These are phyloP conservation scores for Alternaria gaisen DNA, from an alignment of 2,329 filamentous ascomycete species.

Conservation along the genomic window DNA sequence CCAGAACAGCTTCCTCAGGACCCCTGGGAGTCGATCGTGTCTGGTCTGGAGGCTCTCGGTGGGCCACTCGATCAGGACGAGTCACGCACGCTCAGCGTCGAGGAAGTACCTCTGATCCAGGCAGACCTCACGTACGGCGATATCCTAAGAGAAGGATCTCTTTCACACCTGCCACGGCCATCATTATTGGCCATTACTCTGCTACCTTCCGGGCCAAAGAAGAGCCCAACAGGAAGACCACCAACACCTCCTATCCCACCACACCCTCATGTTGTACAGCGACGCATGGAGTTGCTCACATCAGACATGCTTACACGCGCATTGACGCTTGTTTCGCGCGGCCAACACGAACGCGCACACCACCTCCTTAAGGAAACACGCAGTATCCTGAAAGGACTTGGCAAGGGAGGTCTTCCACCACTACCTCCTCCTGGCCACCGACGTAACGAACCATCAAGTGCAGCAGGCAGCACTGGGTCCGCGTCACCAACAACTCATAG, in stretches of 20 bases:
- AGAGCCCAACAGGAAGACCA: constrained; percentile 64
- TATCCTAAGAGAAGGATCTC: constrained; percentile 85
- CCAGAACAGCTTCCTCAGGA: constrained; percentile 91
- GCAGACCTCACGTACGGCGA: constrained; percentile 94
- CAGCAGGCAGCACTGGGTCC: constrained; percentile 50
- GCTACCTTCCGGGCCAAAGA: constrained; percentile 74
- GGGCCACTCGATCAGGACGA: constrained; percentile 88
- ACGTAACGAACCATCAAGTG: constrained; percentile 51
- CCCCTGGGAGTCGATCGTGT: constrained; percentile 96
- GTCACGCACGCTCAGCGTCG: constrained; percentile 81
- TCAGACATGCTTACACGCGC: constrained; percentile 97
- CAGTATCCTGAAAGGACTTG: constrained; percentile 93
- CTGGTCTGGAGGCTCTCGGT: constrained; percentile 90
- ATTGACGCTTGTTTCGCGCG: constrained; percentile 86
- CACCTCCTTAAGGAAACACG: constrained; percentile 92
- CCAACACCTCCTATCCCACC: constrained; percentile 82
- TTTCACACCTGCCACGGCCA: constrained; percentile 86
- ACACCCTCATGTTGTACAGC: constrained; percentile 92
- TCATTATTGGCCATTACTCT: constrained; percentile 95
- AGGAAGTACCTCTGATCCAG: constrained; percentile 94
- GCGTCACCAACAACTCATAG: constrained; percentile 51
- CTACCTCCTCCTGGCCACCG: constrained; percentile 70
- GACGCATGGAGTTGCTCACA: constrained; percentile 95
- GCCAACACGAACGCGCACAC: constrained; percentile 92
- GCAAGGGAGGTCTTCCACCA: constrained; percentile 92